These are phyloP conservation scores for Lagerstroemia speciosa DNA, from an alignment of 345 rosid species.

Conservation along the genomic window DNA sequence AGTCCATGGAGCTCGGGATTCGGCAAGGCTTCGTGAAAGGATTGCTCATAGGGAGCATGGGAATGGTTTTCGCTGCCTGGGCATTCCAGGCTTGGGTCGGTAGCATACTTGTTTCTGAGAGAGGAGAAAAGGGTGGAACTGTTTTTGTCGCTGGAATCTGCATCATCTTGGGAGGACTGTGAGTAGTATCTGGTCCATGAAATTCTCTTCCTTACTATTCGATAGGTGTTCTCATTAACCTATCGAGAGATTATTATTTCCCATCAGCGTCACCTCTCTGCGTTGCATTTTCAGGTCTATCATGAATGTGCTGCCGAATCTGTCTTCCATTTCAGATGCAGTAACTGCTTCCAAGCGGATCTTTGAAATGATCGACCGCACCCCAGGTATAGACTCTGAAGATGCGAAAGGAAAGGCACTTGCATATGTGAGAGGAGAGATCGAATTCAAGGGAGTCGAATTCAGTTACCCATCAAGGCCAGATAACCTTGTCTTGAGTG, in stretches of 20 bases:
- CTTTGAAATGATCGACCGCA: slow-evolving; percentile 31
- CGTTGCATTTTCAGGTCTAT: slow-evolving; percentile 19
- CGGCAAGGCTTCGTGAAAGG: slow-evolving; percentile 51
- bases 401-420: slow-evolving; percentile 26
- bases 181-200: slow-evolving; percentile 24
- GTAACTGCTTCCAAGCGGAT: slow-evolving; percentile 25
- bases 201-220: neutral
- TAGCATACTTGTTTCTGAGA: slow-evolving; percentile 35
- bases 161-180: slow-evolving; percentile 41
- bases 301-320: slow-evolving; percentile 36
- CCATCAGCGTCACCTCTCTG: neutral
- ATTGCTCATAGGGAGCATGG: slow-evolving; percentile 44
- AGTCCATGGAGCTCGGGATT: slow-evolving; percentile 31
- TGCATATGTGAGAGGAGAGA: slow-evolving; percentile 31
- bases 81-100: slow-evolving; percentile 50
- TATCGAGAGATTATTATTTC: too few relatives aligned
- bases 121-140: slow-evolving; percentile 39
- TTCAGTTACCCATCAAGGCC: slow-evolving; percentile 48
- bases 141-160: slow-evolving; percentile 34
- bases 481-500: slow-evolving; percentile 22
- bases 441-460: slow-evolving; percentile 35
- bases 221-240: neutral
- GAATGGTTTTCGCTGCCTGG: slow-evolving; percentile 40
- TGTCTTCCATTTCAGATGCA: slow-evolving; percentile 34
- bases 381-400: slow-evolving; percentile 29